Conservation (phyloP, 768 basidiomycete genomes). For the Leucosporidium creatinivorum region DNA sequence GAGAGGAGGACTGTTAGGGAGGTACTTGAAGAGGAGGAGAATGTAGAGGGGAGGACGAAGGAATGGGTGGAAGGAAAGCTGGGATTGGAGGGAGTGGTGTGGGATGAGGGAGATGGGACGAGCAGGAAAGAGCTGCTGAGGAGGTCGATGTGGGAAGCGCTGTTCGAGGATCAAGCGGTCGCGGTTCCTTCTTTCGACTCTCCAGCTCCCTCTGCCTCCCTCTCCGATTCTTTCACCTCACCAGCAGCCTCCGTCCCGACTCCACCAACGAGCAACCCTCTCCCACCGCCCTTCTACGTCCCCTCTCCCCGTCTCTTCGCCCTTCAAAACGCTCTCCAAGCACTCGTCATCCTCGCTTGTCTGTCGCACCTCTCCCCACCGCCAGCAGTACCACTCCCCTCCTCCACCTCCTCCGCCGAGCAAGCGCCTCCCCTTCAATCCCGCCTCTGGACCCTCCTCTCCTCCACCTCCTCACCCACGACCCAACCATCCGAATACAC, state of each 20-base stretch:
- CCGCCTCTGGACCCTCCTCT: not conserved
- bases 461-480: not conserved
- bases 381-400: not conserved
- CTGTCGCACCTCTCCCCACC: not conserved
- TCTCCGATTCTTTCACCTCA: not conserved
- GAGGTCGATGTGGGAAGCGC: not conserved
- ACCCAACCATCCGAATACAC: not conserved
- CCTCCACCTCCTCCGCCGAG: not conserved
- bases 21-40: not conserved
- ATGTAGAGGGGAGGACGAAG: not conserved
- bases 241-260: not conserved
- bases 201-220: not conserved
- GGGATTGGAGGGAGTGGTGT: not conserved
- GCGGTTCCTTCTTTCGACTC: not conserved
- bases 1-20: conserved; percentile 3
- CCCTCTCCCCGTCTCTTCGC: conserved; percentile 5
- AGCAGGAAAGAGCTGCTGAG: not conserved
- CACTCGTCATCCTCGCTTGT: conserved; percentile 24
- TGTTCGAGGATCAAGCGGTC: conserved; percentile 9
- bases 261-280: not conserved
- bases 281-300: conserved; percentile 15
- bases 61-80: not conserved
- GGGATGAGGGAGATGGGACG: not conserved
- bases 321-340: conserved; percentile 25
- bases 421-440: conserved; percentile 7